Percentiles rank a stretch among this genome's conserved stretches.
These are phyloP conservation scores for Zancudomyces culisetae DNA, from an alignment of 371 early-diverging fungal genomes.

Conservation along the genomic window DNA sequence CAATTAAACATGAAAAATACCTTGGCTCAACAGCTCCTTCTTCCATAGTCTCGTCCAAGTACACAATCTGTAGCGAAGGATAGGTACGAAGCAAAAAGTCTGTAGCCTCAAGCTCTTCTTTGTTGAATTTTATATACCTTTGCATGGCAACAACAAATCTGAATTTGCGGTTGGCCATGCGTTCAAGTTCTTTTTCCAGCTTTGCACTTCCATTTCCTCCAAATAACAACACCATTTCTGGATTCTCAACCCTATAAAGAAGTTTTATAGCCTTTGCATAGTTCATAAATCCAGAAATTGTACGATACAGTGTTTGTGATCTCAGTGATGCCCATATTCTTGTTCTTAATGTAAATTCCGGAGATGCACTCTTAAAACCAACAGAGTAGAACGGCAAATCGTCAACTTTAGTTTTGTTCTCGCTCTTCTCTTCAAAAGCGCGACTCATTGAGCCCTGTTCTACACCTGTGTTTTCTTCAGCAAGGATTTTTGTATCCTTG, in stretches of 20 bases:
- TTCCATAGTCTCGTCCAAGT: constrained; percentile 44
- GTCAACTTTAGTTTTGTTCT: constrained; percentile 40
- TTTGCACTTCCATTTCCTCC: constrained; percentile 35
- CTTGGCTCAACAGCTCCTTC: constrained; percentile 33
- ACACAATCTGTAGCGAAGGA: constrained; percentile 64
- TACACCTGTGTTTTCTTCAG: constrained; percentile 33
- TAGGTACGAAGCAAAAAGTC: constrained; percentile 59
- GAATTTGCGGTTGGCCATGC: constrained; percentile 54
- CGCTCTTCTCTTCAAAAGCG: constrained; percentile 26
- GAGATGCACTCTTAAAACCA: constrained; percentile 61
- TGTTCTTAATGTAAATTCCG: constrained; percentile 65
- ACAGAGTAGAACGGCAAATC: constrained; percentile 65
- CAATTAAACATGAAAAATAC: constrained; percentile 53
- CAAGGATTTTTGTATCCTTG: constrained; percentile 62
- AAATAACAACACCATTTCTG: constrained; percentile 42
- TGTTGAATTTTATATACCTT: constrained; percentile 52
- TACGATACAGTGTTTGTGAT: constrained; percentile 73
- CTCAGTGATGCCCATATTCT: constrained; percentile 80
- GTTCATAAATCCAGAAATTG: constrained; percentile 79
- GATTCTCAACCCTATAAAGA: constrained; percentile 63
- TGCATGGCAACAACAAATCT: constrained; percentile 79
- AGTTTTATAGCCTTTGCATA: constrained; percentile 66
- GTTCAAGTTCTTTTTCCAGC: constrained; percentile 46
- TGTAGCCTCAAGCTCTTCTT: constrained; percentile 53
- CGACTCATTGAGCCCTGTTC: constrained; percentile 18